Evolutionary conservation across 2,329 filamentous ascomycete species (phyloP), one percentile per base, ranked within the genome.

Genomic region (Aureobasidium sp.): DNA sequence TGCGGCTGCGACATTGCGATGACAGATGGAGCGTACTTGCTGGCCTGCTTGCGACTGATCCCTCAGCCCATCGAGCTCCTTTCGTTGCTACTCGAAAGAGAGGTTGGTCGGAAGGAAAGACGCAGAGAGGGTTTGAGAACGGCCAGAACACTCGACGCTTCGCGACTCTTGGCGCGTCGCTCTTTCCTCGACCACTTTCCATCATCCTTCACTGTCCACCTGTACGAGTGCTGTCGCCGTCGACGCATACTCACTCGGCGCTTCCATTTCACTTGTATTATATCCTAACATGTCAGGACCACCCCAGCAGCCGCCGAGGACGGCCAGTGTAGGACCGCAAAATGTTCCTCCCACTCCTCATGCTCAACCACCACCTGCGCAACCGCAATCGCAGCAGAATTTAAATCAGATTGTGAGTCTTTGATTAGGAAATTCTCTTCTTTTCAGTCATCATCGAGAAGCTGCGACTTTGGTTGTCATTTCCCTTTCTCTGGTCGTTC

Each of bases 321-420:
- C 71, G 65, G 68, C 64, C 47, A 73, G 71, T 64, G 71, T 72
- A 44, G 72, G 71, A 11, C 71, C 72, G 39, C 67, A 69, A 27
- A 69, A 66, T 62, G 70, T 47, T 29, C 45, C 58, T 56, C 58
- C 62, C 8, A 45, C 55, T 29, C 62, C 45, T 8, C 56, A 76
- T 45, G 76, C 79, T 64, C 75, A 81, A 64, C 75, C 81, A 64
- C 74, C 65, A 70, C 74, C 63, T 65, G 75, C 68, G 74, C 79
- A 63, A 72, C 78, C 52, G 75, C 87, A 91, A 76, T 91, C 88
- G 2, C 91, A 93, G 66, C 90, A 95, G 70, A 96, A 97, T 71
- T 76, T 97, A 1, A 97, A 97, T 70, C 91, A 96, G 69, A 97
- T 97, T 75, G 93, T 97, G 82, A 83, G 92, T 80, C 47, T 63